Percentiles rank a stretch among this genome's conserved stretches.
Conservation (phyloP, 495 filamentous ascomycete species). For the Lentithecium fluviatile region DNA sequence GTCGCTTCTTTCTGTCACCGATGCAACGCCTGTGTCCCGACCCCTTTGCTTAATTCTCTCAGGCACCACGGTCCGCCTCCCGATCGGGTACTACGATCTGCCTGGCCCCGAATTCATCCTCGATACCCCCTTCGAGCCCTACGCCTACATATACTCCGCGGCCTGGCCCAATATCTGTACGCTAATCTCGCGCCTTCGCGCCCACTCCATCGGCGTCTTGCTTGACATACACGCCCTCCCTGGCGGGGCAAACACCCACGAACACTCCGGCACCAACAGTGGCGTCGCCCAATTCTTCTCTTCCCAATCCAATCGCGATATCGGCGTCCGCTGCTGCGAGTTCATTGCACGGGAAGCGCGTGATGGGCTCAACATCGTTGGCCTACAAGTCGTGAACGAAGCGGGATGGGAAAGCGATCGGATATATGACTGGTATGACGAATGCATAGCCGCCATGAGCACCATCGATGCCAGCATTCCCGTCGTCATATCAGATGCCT, state of each 20-base stretch:
- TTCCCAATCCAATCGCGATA: constrained; percentile 38
- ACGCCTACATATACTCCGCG: constrained; percentile 48
- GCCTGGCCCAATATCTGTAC: constrained; percentile 50
- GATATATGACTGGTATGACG: constrained; percentile 56
- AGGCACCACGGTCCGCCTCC: constrained; percentile 55
- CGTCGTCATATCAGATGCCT: constrained; percentile 56
- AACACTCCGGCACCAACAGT: constrained; percentile 52
- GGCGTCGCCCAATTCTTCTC: constrained; percentile 50
- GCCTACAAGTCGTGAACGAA: constrained; percentile 57
- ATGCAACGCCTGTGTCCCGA: too few species aligned
- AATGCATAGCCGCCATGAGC: constrained; percentile 46
- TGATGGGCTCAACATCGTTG: constrained; percentile 46
- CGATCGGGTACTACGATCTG: constrained; percentile 57
- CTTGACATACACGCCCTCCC: constrained; percentile 57
- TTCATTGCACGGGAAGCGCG: constrained; percentile 50
- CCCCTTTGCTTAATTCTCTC: not conserved
- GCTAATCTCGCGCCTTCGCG: constrained; percentile 45
- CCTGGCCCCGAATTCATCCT: constrained; percentile 46
- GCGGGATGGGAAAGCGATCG: constrained; percentile 47
- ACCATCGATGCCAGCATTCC: constrained; percentile 50
- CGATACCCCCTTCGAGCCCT: constrained; percentile 51
- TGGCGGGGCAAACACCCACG: constrained; percentile 53
- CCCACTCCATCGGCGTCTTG: constrained; percentile 52
- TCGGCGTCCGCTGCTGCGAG: constrained; percentile 44
- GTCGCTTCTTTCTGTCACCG: not conserved